These are phyloP conservation scores for Beauveria sp. DNA, from an alignment of 2,329 filamentous ascomycete species.

Conservation along the genomic window DNA sequence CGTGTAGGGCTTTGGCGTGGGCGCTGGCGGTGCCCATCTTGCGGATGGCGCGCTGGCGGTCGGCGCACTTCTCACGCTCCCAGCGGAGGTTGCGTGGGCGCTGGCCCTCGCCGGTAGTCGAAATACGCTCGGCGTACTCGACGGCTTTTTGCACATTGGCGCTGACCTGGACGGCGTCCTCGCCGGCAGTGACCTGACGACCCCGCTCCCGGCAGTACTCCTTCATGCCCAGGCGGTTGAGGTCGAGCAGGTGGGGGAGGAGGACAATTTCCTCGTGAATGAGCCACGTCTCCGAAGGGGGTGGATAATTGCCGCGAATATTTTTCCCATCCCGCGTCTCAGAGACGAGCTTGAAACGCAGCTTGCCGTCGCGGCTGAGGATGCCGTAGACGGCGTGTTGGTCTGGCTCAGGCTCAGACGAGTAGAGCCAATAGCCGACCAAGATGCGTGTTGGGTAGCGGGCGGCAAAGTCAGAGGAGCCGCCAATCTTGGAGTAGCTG, in stretches of 20 bases:
- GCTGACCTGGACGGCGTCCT: background rate
- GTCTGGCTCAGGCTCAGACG: slow-evolving; percentile 8
- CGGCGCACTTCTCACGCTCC: slow-evolving; percentile 11
- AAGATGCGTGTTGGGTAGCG: slow-evolving; percentile 12
- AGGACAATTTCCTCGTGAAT: slow-evolving; percentile 7
- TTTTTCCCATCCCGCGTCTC: slow-evolving; percentile 7
- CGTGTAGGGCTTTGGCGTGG: slow-evolving; percentile 6
- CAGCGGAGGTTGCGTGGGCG: slow-evolving; percentile 10
- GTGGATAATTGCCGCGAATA: slow-evolving; percentile 3
- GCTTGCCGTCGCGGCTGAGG: slow-evolving; percentile 11
- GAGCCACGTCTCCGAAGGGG: slow-evolving; percentile 6
- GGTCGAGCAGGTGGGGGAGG: slow-evolving; percentile 1
- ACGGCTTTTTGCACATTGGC: slow-evolving; percentile 10
- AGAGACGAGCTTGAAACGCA: slow-evolving; percentile 10
- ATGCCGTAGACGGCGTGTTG: slow-evolving; percentile 12
- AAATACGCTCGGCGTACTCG: slow-evolving; percentile 4
- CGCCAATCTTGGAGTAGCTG: slow-evolving; percentile 9
- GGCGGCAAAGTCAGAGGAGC: slow-evolving; percentile 9
- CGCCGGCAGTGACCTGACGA: background rate
- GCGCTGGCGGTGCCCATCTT: slow-evolving; percentile 7
- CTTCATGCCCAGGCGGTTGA: slow-evolving; percentile 12
- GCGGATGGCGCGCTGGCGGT: slow-evolving; percentile 4
- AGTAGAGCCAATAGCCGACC: slow-evolving; percentile 12
- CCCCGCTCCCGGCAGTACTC: slow-evolving; percentile 11
- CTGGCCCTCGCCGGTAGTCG: background rate